Percentiles rank a stretch among this genome's conserved stretches.
phyloP scores from a whole-genome alignment of 495 filamentous ascomycete genomes.

The Arthonia radiata region DNA sequence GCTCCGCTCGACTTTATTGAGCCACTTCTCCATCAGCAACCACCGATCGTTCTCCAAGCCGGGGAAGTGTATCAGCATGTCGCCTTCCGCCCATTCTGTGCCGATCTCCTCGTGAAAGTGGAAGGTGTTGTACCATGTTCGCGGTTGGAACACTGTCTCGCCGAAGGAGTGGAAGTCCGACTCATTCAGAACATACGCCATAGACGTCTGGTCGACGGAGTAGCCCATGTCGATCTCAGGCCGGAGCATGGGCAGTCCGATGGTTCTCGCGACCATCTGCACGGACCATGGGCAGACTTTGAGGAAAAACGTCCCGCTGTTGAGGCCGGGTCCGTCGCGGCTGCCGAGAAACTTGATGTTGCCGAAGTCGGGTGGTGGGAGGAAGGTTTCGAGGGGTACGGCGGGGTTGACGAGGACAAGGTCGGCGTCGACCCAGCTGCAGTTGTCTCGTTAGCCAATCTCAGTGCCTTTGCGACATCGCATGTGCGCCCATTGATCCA shows the following conservation, averaged over 20 bases:
- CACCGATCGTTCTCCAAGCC: constrained; percentile 9
- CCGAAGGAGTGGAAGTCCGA: constrained; percentile 10
- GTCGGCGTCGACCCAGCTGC: constrained; percentile 21
- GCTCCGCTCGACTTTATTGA: constrained; percentile 1
- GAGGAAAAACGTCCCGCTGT: constrained; percentile 15
- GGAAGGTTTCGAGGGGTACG: constrained; percentile 20
- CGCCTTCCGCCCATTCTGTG: constrained; percentile 12
- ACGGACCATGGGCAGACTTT: constrained; percentile 18
- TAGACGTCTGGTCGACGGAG: constrained; percentile 14
- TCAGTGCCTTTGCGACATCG: not conserved
- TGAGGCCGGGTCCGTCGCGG: constrained; percentile 13
- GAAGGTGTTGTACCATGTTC: constrained; percentile 18
- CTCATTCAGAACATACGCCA: constrained; percentile 12
- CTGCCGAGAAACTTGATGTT: constrained; percentile 11
- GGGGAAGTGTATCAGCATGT: constrained; percentile 18
- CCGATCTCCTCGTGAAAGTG: constrained; percentile 9
- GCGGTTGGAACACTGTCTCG: constrained; percentile 14
- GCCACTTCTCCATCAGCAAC: constrained; percentile 5
- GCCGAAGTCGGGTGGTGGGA: constrained; percentile 17
- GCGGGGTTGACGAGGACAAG: constrained; percentile 18
- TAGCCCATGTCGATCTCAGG: constrained; percentile 11
- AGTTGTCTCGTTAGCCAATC: not conserved
- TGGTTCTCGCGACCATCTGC: constrained; percentile 13
- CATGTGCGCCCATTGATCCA: too few relatives aligned
- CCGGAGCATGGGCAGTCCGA: constrained; percentile 13